Conservation (phyloP, 371 early-diverging fungal species). For the Mucor sp. region DNA sequence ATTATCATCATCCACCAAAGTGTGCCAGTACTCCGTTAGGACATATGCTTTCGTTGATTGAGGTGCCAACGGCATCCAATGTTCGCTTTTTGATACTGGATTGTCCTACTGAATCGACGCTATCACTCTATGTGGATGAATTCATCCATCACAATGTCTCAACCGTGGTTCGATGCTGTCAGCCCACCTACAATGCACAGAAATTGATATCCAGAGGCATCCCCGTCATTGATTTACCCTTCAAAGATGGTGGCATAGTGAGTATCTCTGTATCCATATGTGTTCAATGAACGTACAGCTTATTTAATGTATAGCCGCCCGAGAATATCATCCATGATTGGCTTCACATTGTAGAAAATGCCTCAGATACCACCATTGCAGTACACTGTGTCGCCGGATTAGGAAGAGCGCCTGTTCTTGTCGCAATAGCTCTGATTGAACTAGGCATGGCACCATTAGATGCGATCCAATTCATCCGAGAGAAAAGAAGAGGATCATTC, state of each 20-base stretch:
- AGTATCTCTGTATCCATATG: constrained; percentile 1
- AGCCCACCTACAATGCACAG: constrained; percentile 79
- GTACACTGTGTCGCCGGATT: constrained; percentile 90
- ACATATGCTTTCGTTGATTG: constrained; percentile 59
- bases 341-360: constrained; percentile 65
- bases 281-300: neutral
- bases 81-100: constrained; percentile 88
- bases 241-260: constrained; percentile 67
- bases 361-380: constrained; percentile 66
- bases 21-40: constrained; percentile 43
- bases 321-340: constrained; percentile 66
- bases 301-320: constrained; percentile 56
- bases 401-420: constrained; percentile 73
- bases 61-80: constrained; percentile 10
- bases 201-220: constrained; percentile 64
- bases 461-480: constrained; percentile 75
- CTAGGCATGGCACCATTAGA: constrained; percentile 79
- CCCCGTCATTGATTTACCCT: constrained; percentile 42
- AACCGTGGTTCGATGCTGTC: constrained; percentile 84
- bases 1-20: neutral
- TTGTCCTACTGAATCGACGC: constrained; percentile 83
- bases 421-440: constrained; percentile 84
- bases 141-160: constrained; percentile 73
- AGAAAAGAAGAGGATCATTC: constrained; percentile 79
- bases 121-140: constrained; percentile 78